Conservation (phyloP, 2,329 filamentous ascomycete species). For the Stromatinia cepivora region DNA sequence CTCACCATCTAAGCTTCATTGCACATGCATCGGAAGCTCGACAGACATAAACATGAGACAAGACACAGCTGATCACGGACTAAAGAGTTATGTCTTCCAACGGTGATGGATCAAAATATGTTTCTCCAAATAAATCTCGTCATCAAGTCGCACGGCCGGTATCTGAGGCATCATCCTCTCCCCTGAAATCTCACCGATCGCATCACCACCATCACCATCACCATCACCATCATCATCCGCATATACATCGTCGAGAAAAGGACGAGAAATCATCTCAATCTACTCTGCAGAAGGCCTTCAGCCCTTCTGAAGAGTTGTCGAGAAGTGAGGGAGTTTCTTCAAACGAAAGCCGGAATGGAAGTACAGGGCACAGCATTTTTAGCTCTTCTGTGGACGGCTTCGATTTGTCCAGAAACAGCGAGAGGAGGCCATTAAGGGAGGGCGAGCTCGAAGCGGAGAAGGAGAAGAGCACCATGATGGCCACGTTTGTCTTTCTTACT, state of each 20-base stretch:
- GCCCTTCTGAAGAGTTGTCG: slow-evolving; percentile 25
- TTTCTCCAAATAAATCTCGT: slow-evolving; percentile 39
- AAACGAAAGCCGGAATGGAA: slow-evolving; percentile 47
- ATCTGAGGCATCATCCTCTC: slow-evolving; percentile 29
- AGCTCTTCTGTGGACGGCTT: slow-evolving; percentile 31
- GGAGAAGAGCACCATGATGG: slow-evolving; percentile 44
- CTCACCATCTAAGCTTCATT: slow-evolving; percentile 39
- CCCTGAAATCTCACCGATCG: slow-evolving; percentile 43
- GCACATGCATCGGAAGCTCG: slow-evolving; percentile 14
- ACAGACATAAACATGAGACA: slow-evolving; percentile 14
- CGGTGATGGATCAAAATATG: slow-evolving; percentile 18
- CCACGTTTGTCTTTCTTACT: slow-evolving; percentile 43
- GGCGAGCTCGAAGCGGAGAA: slow-evolving; percentile 47
- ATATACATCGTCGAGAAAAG: slow-evolving; percentile 41
- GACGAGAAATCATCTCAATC: slow-evolving; percentile 38
- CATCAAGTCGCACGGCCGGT: slow-evolving; percentile 57
- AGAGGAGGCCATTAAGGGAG: slow-evolving; percentile 41
- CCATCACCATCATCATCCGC: slow-evolving; percentile 30
- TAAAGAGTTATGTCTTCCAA: slow-evolving; percentile 24
- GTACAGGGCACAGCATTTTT: slow-evolving; percentile 48
- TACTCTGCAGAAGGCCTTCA: slow-evolving; percentile 29
- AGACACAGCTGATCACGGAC: slow-evolving; percentile 3
- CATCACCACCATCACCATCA: slow-evolving; percentile 35
- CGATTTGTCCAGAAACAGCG: slow-evolving; percentile 21
- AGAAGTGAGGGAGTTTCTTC: slow-evolving; percentile 48